Percentiles rank a stretch among this genome's conserved stretches.
phyloP scores from a whole-genome alignment of 2,329 filamentous ascomycete genomes.

The Diaporthe ilicicola region DNA sequence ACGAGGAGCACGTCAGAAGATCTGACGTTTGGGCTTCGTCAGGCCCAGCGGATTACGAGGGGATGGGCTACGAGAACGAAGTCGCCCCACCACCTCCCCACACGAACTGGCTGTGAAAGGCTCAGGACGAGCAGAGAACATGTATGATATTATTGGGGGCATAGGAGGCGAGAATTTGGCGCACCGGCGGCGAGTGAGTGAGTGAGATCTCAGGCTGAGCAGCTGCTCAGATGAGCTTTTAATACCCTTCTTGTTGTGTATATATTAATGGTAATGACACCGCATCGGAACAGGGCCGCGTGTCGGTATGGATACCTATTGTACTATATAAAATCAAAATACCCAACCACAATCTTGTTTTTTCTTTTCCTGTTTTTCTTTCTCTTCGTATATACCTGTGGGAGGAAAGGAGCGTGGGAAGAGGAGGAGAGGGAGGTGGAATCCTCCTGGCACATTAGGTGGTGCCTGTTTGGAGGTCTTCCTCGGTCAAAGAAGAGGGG shows the following conservation, averaged over 20 bases:
- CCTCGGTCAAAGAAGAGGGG: background rate
- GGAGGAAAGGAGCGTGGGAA: background rate
- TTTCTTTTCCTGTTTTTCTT: background rate
- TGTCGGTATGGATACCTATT: constrained; percentile 19
- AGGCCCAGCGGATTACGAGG: constrained; percentile 29
- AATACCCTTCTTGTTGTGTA: constrained; percentile 19
- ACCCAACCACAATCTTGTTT: constrained; percentile 9
- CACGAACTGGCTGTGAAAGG: constrained; percentile 26
- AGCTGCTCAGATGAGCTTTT: constrained; percentile 12
- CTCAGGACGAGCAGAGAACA: background rate
- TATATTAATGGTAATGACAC: constrained; percentile 30
- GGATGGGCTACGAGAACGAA: constrained; percentile 31
- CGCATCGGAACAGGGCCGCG: constrained; percentile 12
- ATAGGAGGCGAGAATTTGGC: background rate
- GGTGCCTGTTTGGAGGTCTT: background rate
- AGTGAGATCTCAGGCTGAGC: background rate
- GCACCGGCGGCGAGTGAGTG: background rate
- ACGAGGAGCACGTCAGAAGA: constrained; percentile 3
- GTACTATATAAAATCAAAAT: constrained; percentile 18
- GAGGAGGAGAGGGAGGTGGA: background rate
- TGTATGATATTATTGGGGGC: background rate
- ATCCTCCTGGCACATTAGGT: background rate
- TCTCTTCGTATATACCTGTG: constrained; percentile 10
- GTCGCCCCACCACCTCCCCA: constrained; percentile 29
- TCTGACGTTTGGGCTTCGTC: constrained; percentile 29